Percentiles rank a stretch among this genome's conserved stretches.
Conservation (phyloP, 306 rosid genomes). For the Fragaria vesca region DNA sequence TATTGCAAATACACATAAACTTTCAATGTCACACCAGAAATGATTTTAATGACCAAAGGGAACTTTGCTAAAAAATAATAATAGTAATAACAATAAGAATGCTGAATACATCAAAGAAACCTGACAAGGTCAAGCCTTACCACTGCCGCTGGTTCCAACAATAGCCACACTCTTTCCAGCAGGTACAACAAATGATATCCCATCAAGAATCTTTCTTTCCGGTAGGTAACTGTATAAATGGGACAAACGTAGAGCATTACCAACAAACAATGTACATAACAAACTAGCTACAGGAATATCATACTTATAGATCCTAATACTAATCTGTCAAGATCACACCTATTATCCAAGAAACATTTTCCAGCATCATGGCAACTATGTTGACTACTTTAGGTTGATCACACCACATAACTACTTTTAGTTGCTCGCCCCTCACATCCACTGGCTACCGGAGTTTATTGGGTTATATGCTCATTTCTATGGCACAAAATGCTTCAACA, state of each 20-base stretch:
- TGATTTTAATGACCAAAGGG: background rate
- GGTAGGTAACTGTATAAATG: slow-evolving; percentile 60
- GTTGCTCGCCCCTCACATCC: background rate
- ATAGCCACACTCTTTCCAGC: slow-evolving; percentile 99
- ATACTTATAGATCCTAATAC: background rate
- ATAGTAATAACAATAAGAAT: background rate
- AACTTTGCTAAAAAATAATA: background rate
- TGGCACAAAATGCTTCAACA: slow-evolving; percentile 7
- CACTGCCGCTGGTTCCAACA: slow-evolving; percentile 99
- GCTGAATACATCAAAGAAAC: background rate
- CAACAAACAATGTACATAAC: background rate
- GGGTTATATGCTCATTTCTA: background rate
- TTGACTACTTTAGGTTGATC: background rate
- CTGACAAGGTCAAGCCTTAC: slow-evolving; percentile 52
- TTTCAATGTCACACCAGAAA: background rate
- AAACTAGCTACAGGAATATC: background rate
- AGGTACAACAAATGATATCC: slow-evolving; percentile 78
- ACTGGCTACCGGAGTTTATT: background rate
- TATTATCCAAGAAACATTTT: background rate
- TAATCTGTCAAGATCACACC: background rate
- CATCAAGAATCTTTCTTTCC: slow-evolving; percentile 94
- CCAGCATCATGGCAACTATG: background rate
- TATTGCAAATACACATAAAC: background rate
- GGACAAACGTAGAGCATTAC: slow-evolving; percentile 16
- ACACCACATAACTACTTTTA: background rate